Evolutionary conservation across 768 basidiomycete genomes (phyloP), one percentile per base, ranked within the genome.

Genomic region (Trametes villosa): DNA sequence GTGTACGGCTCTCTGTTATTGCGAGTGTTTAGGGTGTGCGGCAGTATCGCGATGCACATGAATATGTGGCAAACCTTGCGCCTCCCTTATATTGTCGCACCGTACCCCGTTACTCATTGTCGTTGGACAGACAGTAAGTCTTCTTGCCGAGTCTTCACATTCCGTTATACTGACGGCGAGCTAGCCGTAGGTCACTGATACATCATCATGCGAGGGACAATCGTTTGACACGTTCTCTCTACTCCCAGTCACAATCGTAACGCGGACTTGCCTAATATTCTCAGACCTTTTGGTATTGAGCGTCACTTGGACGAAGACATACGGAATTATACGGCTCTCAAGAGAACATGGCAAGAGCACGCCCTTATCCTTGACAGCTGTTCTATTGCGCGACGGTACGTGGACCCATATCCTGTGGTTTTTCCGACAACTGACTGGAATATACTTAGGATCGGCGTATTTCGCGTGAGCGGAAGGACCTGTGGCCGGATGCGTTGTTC

Each of bases 271-370:
- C n/a, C 46, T 60, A 2, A 52, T 60, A 13, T 12, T 60, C 12
- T 60, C 59, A 3, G 51, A 60, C 34, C 2, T 53, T 18, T 46
- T 60, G n/a, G 59, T 60, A 15, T 45, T 60, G 15, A 27, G 59
- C 36, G 59, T 60, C 12, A 60, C 59, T 20, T 60, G 59, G 59
- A n/a, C 20, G 7, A 53, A 60, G 51, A 60, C 59, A 9, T 60
- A 53, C 59, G 59, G 59, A 15, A 53, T 53, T 34, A 45, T 60
- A 20, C 59, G 59, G 45, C 42, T 60, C 20, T 34, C 59, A 9
- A 38, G 45, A 13, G 44, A 60, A 27, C 51, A 60, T 13, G n/a
- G 38, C 6, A 15, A 53, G 18, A 27, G 31, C 12, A 40, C 4
- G 15, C 30, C 59, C 1, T 45, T 60, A 12, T 53, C 59, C 13